These are phyloP conservation scores for Xylaria sp. DNA, from an alignment of 2,329 filamentous ascomycete species.

Conservation along the genomic window DNA sequence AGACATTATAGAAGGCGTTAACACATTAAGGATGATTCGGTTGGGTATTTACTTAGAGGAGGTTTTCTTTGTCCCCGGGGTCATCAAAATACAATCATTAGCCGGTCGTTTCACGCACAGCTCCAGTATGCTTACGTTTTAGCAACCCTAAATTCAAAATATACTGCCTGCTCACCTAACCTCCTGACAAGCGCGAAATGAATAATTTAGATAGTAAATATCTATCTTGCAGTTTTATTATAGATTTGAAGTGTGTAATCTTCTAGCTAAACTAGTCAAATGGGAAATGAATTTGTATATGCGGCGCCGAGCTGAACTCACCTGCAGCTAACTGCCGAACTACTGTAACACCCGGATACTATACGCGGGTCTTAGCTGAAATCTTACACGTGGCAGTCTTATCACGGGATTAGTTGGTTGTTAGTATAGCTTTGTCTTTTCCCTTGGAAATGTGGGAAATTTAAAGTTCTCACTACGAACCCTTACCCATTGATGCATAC, in stretches of 20 bases:
- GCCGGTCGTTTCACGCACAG: too few relatives aligned
- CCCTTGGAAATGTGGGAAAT: neutral
- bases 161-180: too few relatives aligned
- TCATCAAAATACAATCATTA: too few relatives aligned
- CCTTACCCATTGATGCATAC: neutral
- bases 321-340: neutral
- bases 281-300: neutral
- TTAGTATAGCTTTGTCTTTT: too few relatives aligned
- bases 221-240: too few relatives aligned
- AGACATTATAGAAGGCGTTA: neutral
- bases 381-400: neutral
- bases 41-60: neutral
- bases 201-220: too few relatives aligned
- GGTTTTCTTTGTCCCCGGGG: neutral
- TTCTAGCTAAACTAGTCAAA: neutral
- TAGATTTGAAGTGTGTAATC: too few relatives aligned
- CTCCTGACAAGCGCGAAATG: too few relatives aligned
- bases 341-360: neutral
- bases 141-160: too few relatives aligned
- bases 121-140: too few relatives aligned
- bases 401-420: neutral
- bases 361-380: neutral
- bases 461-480: neutral
- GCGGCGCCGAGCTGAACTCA: neutral
- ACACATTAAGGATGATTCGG: neutral